phyloP scores from a whole-genome alignment of 148 eudicot genomes.

The Rhododendron ferrugineum region DNA sequence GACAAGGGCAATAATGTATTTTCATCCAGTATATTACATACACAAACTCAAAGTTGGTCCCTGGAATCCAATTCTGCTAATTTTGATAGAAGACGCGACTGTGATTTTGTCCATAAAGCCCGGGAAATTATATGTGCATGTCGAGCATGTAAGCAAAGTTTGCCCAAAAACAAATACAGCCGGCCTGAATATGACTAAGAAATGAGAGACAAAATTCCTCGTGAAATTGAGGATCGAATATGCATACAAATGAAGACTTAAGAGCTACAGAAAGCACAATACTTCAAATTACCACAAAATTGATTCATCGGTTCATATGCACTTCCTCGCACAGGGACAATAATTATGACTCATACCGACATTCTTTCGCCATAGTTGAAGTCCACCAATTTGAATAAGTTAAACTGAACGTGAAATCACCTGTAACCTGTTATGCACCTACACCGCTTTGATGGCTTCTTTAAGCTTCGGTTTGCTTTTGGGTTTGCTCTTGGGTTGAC shows the following conservation, averaged over 20 bases:
- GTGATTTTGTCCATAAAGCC: not conserved
- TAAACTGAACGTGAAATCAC: not conserved
- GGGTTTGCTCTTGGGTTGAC: constrained; percentile 55
- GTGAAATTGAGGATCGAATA: not conserved
- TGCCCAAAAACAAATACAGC: not conserved
- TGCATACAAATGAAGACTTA: not conserved
- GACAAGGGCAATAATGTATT: not conserved
- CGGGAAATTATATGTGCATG: not conserved
- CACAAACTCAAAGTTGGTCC: not conserved
- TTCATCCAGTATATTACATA: not conserved
- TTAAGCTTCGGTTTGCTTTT: constrained; percentile 35
- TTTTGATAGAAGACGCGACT: not conserved
- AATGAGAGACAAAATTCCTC: not conserved
- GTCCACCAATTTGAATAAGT: not conserved
- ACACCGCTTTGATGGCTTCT: constrained; percentile 39
- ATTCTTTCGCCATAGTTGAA: not conserved
- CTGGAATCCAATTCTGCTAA: not conserved
- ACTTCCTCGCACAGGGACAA: not conserved
- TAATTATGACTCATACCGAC: not conserved
- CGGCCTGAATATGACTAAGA: not conserved
- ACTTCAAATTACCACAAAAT: not conserved
- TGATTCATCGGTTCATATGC: not conserved
- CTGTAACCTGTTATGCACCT: not conserved
- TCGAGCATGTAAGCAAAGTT: not conserved
- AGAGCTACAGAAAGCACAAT: not conserved